A percentile compares a stretch with the other conserved stretches of the same genome.
Evolutionary conservation across 2,329 filamentous ascomycete species (phyloP).

Genomic region (Fusarium sororula): DNA sequence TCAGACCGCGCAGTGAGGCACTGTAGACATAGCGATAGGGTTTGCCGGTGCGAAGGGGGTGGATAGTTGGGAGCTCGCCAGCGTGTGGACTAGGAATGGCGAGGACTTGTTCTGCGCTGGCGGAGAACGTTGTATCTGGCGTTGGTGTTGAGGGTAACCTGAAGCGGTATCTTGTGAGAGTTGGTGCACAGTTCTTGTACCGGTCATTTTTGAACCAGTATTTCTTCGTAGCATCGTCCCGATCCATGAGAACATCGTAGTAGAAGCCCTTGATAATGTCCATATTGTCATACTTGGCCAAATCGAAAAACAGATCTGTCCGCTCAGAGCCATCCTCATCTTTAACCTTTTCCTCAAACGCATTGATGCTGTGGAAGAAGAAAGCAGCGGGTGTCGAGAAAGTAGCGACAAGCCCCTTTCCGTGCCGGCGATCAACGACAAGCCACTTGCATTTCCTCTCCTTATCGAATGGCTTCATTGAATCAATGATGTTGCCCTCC

Average conservation of each 20-base stretch:
- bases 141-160: constrained; percentile 42
- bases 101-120: constrained; percentile 48
- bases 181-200: constrained; percentile 48
- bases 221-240: constrained; percentile 54
- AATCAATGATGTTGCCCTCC: constrained; percentile 73
- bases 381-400: constrained; percentile 77
- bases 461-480: constrained; percentile 70
- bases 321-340: constrained; percentile 45
- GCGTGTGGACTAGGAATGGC: constrained; percentile 62
- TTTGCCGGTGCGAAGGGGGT: constrained; percentile 62
- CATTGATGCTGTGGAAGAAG: constrained; percentile 82
- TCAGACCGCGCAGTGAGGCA: constrained; percentile 63
- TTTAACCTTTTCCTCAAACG: constrained; percentile 69
- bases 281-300: constrained; percentile 69
- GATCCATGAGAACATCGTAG: constrained; percentile 71
- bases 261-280: constrained; percentile 75
- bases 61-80: constrained; percentile 74
- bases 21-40: constrained; percentile 70
- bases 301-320: constrained; percentile 70
- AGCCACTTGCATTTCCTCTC: constrained; percentile 72
- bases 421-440: constrained; percentile 72
- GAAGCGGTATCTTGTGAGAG: constrained; percentile 57
- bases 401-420: constrained; percentile 71
- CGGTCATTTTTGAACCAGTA: constrained; percentile 55
- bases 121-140: constrained; percentile 23